Base-by-base conservation (phyloP, 106 monocot species). In the Amphibolis antarctica region DNA sequence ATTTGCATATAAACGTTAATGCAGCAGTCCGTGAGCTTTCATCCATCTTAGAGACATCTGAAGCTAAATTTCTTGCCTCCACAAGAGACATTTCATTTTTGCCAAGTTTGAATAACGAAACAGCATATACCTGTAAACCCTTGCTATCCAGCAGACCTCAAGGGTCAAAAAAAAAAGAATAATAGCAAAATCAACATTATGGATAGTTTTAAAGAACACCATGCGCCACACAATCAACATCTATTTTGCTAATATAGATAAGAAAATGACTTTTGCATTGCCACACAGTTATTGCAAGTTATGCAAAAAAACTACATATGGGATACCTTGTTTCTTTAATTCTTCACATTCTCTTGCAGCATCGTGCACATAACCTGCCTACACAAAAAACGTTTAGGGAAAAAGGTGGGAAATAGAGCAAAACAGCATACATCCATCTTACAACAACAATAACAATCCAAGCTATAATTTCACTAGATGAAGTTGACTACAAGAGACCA, bases 51-150 rank as follows among this genome's bases (percentile, higher is more conserved):
- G 80, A 71, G 28, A 87, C 64, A 66, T 64, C 73, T 52, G 74
- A 67, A 42, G 76, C 80, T 72, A 98, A 60, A 47, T 60, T 72
- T 78, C 63, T 81, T 26, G 78, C 80, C 46, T 82, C 61, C 48
- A 69, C 44, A 42, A 98, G 82, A 57, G 83, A 84, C 55, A 64
- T 55, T 22, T 91, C 80, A 23, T 66, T 69, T 28, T 78, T 78
- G 44, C 86, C 90, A 60, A 79, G 69, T 76, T 90, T 80, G 78
- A 82, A 98, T 28, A 98, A 70, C 53, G 87, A 52, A 76, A 91
- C 55, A 73, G 85, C 85, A 75, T 98, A 90, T 64, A 98, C 76
- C 70, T 98, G 96, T 21, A 80, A 66, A 51, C 80, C 76, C 23
- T 75, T 73, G 65, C 18, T 50, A 66, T 85, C 78, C 58, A 90